Evolutionary conservation across 805 yeast species (phyloP).

Genomic region (Yamadazyma scolyti): DNA sequence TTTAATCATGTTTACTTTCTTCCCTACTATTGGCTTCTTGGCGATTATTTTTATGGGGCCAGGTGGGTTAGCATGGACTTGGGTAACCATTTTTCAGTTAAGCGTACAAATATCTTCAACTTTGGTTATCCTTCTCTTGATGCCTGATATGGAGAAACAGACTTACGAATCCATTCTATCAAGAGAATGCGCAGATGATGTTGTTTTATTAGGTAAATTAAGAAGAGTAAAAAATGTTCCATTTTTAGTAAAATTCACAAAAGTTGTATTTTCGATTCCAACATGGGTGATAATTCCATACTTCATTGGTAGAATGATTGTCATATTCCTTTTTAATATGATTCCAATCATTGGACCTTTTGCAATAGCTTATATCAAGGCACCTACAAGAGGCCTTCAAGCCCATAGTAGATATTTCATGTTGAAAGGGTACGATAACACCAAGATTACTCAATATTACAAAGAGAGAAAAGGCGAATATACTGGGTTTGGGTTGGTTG

Average conservation of each 20-base stretch:
- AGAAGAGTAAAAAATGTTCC: slow-evolving; percentile 28
- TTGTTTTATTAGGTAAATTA: slow-evolving; percentile 39
- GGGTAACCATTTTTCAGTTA: slow-evolving; percentile 42
- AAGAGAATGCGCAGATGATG: slow-evolving; percentile 42
- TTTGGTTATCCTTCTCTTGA: slow-evolving; percentile 38
- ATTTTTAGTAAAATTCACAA: slow-evolving; percentile 23
- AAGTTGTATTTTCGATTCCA: slow-evolving; percentile 32
- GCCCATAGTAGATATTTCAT: slow-evolving; percentile 56
- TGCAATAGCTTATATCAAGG: slow-evolving; percentile 45
- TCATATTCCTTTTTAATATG: slow-evolving; percentile 37
- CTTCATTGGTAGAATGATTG: slow-evolving; percentile 33
- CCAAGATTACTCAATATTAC: slow-evolving; percentile 39
- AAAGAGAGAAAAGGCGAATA: slow-evolving; percentile 36
- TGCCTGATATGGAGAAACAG: slow-evolving; percentile 45
- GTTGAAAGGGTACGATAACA: slow-evolving; percentile 46
- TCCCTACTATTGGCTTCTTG: slow-evolving; percentile 42
- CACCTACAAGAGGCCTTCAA: slow-evolving; percentile 51
- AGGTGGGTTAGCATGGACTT: slow-evolving; percentile 43
- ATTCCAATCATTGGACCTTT: slow-evolving; percentile 63
- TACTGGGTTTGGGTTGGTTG: slow-evolving; percentile 50
- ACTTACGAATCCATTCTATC: slow-evolving; percentile 48
- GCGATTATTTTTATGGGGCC: slow-evolving; percentile 48
- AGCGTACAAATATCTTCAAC: slow-evolving; percentile 39
- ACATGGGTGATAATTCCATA: slow-evolving; percentile 34
- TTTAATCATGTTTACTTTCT: slow-evolving; percentile 33